A percentile compares a stretch with the other conserved stretches of the same genome.
Conservation (phyloP, 352 stramenopile species). For the Globisporangium emineosum region DNA sequence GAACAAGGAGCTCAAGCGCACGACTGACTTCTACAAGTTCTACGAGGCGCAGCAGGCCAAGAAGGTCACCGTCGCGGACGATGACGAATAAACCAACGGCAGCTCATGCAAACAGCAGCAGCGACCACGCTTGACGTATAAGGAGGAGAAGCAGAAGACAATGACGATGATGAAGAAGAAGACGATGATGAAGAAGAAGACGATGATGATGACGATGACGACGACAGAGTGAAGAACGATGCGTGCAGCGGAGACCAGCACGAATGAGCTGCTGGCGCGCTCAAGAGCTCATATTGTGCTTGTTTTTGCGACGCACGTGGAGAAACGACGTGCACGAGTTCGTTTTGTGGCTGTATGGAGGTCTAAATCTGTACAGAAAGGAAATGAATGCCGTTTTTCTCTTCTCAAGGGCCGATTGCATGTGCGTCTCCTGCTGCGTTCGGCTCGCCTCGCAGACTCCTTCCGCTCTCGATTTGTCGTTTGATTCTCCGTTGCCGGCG, state of each 20-base stretch:
- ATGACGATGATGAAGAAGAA: not conserved
- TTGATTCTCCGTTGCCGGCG: not conserved
- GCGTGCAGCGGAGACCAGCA: not conserved
- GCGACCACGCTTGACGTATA: not conserved
- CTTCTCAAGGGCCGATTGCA: not conserved
- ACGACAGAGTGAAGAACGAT: not conserved
- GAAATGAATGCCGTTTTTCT: slow-evolving; percentile 1
- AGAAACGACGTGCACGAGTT: slow-evolving; percentile 1
- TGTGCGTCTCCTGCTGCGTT: not conserved
- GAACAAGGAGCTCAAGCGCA: slow-evolving; percentile 68
- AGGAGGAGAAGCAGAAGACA: not conserved
- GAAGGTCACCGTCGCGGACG: slow-evolving; percentile 42
- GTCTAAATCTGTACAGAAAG: slow-evolving; percentile 5
- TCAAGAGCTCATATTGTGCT: not conserved
- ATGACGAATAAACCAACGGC: slow-evolving; percentile 31
- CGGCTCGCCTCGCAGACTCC: not conserved
- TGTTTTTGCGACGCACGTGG: not conserved
- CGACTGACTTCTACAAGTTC: slow-evolving; percentile 80
- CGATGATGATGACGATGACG: not conserved
- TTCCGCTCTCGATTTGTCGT: not conserved
- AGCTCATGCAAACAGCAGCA: not conserved
- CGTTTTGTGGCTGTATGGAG: slow-evolving; percentile 4
- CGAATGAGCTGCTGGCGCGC: not conserved
- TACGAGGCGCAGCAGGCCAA: slow-evolving; percentile 70
- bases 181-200: not conserved